Evolutionary conservation across 768 basidiomycete genomes (phyloP).

Genomic region (Sarcodon aspratus): DNA sequence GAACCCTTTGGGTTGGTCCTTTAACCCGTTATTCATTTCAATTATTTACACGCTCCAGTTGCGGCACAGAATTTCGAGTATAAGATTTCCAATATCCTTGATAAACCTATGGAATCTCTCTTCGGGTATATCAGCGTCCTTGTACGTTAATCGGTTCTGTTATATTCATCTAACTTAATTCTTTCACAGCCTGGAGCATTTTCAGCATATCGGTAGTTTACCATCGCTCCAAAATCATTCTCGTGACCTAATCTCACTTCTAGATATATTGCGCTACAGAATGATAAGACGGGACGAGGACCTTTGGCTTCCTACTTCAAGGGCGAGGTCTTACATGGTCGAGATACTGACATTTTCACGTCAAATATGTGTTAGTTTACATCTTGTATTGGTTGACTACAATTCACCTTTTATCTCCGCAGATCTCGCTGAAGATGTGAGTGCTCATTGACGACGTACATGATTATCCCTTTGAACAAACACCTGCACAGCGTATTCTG

Average conservation of each 20-base stretch:
- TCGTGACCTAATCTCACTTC: slow-evolving; percentile 23
- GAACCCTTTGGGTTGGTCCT: slow-evolving; percentile 68
- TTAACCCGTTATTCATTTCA: neutral
- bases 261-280: slow-evolving; percentile 82
- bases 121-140: slow-evolving; percentile 97
- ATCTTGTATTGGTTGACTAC: neutral
- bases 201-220: slow-evolving; percentile 63
- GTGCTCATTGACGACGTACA: slow-evolving; percentile 9
- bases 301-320: slow-evolving; percentile 96
- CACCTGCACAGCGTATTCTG: slow-evolving; percentile 54
- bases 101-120: slow-evolving; percentile 74
- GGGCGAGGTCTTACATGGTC: slow-evolving; percentile 78
- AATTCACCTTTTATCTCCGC: neutral
- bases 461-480: slow-evolving; percentile 6
- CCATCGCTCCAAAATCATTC: neutral
- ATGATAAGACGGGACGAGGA: slow-evolving; percentile 69
- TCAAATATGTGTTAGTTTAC: slow-evolving; percentile 82
- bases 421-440: slow-evolving; percentile 87
- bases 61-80: slow-evolving; percentile 97
- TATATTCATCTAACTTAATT: neutral
- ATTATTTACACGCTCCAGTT: slow-evolving; percentile 39
- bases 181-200: slow-evolving; percentile 75
- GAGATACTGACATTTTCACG: slow-evolving; percentile 86
- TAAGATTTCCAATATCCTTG: slow-evolving; percentile 83
- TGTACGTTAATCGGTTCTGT: slow-evolving; percentile 27